Evolutionary conservation across 176 grass and related monocot species (phyloP), one percentile per base, ranked within the genome.

Genomic region (Oryza glaberrima): DNA sequence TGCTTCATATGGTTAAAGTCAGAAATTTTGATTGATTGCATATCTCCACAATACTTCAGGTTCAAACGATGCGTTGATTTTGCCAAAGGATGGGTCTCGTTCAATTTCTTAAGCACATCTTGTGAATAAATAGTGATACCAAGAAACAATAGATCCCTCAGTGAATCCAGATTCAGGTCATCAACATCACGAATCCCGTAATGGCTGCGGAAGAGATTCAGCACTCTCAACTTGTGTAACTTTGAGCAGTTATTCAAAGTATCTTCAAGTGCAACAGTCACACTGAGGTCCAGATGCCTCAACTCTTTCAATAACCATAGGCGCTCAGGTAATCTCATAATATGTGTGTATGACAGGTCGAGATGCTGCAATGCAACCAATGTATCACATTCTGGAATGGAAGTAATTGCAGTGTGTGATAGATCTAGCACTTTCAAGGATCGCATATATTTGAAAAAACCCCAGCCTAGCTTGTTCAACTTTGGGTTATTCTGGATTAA

Each of bases 401-500:
- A 61, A 19, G 83, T 82, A 52, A 97, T 92, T 70, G 85, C 73
- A 51, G 94, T 97, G 63, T 88, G 67, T 16, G 94, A 97, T 80
- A 97, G 94, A 73, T 97, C 94, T 4, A 97, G 92, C 23, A 92
- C 94, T 74, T 70, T 94, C 78, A 97, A 91, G 10, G 77, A 79
- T 0, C 88, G 73, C 88, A 92, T 90, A 45, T 11, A 89, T 47
- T 23, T 89, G 56, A 97, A 94, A 77, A 97, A 92, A 4, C 41
- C 67, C 41, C 60, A 48, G 48, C 83, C 45, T 26, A 97, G 81
- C 25, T 69, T 90, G 63, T 84, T 69, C 64, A 97, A 76, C 26
- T 89, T 89, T 75, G 87, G 73, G 46, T 97, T 97, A 72, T 94
- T 90, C 73, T 97, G 94, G 56, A 92, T 68, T 65, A 97, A 66